Percentiles rank a stretch among this genome's conserved stretches.
Evolutionary conservation across 2,329 filamentous ascomycete genomes (phyloP).

Genomic region (Ophiocordyceps polyrhachis-furcata): DNA sequence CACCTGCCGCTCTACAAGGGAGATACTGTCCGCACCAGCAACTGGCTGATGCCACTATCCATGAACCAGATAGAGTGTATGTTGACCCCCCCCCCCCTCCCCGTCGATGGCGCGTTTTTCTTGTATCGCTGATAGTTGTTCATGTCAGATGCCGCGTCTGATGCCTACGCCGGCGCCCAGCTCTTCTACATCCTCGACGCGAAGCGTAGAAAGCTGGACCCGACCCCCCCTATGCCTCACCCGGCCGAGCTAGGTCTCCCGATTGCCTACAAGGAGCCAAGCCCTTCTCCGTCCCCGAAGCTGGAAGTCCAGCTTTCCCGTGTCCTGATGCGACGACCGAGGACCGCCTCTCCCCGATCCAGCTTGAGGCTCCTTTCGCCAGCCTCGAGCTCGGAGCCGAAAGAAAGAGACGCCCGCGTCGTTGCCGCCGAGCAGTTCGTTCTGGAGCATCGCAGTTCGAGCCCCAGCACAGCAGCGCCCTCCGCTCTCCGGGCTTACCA

Average conservation of each 20-base stretch:
- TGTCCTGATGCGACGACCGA: no score
- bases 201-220: conserved; percentile 45
- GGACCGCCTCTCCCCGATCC: no score
- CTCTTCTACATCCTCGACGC: conserved; percentile 55
- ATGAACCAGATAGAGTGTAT: conserved; percentile 51
- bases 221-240: conserved; percentile 51
- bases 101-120: no score
- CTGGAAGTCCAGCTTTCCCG: no score
- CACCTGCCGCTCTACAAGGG: conserved; percentile 62
- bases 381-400: background rate
- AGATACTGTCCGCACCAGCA: conserved; percentile 45
- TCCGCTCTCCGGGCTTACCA: conserved; percentile 38
- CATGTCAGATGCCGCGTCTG: conserved; percentile 52
- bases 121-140: background rate
- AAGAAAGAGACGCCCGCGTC: conserved; percentile 20
- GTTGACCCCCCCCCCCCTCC: conserved; percentile 12
- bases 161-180: conserved; percentile 63
- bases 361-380: background rate
- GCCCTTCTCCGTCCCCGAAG: background rate
- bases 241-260: conserved; percentile 48
- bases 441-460: conserved; percentile 16
- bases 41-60: conserved; percentile 51
- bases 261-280: conserved; percentile 28
- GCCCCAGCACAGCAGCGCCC: conserved; percentile 6
- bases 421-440: conserved; percentile 22